Evolutionary conservation across 768 basidiomycete species (phyloP).

Genomic region (Saitozyma sp.): DNA sequence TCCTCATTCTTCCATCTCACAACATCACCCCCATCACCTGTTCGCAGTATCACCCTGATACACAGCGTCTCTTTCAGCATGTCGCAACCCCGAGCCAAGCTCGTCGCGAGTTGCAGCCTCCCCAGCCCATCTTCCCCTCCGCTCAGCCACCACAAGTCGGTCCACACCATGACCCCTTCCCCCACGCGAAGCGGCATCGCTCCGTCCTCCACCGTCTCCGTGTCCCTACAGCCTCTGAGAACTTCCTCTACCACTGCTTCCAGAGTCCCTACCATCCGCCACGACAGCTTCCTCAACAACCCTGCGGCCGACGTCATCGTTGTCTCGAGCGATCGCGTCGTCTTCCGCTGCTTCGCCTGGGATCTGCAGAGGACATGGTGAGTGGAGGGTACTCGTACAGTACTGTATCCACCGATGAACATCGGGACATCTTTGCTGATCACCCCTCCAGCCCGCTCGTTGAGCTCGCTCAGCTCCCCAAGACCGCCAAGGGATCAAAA

Average conservation of each 20-base stretch:
- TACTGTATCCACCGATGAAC: neutral
- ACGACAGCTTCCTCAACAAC: neutral
- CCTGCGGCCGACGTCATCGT: conserved; percentile 1
- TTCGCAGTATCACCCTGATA: too few species aligned
- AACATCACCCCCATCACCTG: too few species aligned
- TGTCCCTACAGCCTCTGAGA: too few species aligned
- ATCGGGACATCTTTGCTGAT: neutral
- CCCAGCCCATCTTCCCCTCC: too few species aligned
- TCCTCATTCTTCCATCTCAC: neutral
- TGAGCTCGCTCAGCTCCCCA: neutral
- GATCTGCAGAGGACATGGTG: neutral
- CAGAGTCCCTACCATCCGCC: neutral
- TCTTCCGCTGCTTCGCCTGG: neutral
- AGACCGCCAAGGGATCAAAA: neutral
- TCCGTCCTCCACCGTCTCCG: neutral
- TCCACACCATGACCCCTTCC: too few species aligned
- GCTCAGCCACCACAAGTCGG: too few species aligned
- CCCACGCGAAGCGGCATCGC: neutral
- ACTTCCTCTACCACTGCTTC: neutral
- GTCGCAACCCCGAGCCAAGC: too few species aligned
- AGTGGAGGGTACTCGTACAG: neutral
- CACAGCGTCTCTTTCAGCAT: too few species aligned
- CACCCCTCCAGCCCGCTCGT: neutral
- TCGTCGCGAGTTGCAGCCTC: too few species aligned
- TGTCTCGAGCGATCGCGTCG: neutral